A percentile compares a stretch with the other conserved stretches of the same genome.
Evolutionary conservation across 805 yeast genomes (phyloP).

Genomic region (Lachancea cidri): DNA sequence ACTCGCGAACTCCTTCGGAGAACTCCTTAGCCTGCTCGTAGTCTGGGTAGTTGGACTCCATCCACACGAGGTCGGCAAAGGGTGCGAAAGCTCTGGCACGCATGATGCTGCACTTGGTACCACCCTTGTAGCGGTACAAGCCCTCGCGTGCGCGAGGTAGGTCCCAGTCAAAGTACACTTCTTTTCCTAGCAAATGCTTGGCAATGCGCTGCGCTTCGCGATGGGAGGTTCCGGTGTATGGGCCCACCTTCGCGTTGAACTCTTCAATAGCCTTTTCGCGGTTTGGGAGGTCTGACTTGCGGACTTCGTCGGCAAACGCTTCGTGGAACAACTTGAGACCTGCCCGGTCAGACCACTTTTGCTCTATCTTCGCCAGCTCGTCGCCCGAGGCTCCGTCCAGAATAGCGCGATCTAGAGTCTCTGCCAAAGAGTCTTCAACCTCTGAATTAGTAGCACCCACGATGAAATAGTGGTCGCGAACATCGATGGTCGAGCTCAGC

Average conservation of each 20-base stretch:
- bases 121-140: constrained; percentile 92
- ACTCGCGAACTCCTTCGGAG: constrained; percentile 81
- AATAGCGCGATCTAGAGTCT: constrained; percentile 81
- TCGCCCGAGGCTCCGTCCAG: constrained; percentile 64
- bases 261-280: constrained; percentile 56
- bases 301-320: constrained; percentile 82
- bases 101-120: constrained; percentile 95
- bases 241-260: constrained; percentile 66
- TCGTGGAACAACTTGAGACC: constrained; percentile 85
- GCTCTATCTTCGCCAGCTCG: constrained; percentile 66
- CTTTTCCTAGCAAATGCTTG: constrained; percentile 69
- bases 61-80: constrained; percentile 93
- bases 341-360: constrained; percentile 76
- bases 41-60: constrained; percentile 96
- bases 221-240: constrained; percentile 70
- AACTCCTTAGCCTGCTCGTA: constrained; percentile 90
- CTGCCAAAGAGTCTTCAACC: constrained; percentile 58
- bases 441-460: constrained; percentile 88
- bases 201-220: constrained; percentile 77
- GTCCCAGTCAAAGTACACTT: constrained; percentile 91
- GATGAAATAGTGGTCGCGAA: constrained; percentile 88
- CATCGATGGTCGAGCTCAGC: constrained; percentile 88
- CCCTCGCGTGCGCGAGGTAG: constrained; percentile 94
- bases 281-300: constrained; percentile 51
- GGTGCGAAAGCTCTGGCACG: constrained; percentile 95